A percentile compares a stretch with the other conserved stretches of the same genome.
phyloP scores from a whole-genome alignment of 2,329 filamentous ascomycete species.

The Coniochaeta sp. region DNA sequence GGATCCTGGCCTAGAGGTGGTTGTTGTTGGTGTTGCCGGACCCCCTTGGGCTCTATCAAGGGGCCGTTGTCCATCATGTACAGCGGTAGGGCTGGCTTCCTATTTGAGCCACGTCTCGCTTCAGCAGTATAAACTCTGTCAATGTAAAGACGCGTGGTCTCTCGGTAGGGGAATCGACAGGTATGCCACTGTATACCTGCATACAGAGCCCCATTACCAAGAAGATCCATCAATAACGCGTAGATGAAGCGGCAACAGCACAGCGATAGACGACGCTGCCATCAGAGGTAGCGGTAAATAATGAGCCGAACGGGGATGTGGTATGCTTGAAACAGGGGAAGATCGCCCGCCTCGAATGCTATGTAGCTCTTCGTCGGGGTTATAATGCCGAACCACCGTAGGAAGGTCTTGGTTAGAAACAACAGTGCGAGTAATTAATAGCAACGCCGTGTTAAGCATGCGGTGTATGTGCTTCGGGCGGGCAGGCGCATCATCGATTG shows the following conservation, averaged over 20 bases:
- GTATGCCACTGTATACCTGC: too few species aligned
- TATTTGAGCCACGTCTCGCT: background rate
- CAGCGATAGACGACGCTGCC: background rate
- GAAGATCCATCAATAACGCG: background rate
- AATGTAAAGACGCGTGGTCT: background rate
- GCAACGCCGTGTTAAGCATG: background rate
- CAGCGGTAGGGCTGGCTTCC: background rate
- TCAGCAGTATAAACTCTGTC: background rate
- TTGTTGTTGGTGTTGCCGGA: background rate
- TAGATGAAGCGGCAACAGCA: background rate
- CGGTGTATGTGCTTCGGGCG: background rate
- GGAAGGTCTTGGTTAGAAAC: background rate
- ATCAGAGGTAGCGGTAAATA: background rate
- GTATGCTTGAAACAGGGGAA: conserved; percentile 1
- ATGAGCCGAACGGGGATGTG: background rate
- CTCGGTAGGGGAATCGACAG: background rate
- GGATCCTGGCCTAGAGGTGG: background rate
- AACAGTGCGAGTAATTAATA: conserved; percentile 1
- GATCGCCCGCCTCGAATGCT: background rate
- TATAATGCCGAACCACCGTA: background rate
- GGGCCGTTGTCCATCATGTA: background rate
- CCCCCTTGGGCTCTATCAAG: background rate
- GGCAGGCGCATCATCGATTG: background rate
- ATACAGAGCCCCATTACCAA: background rate
- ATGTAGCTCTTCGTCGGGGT: background rate